These are phyloP conservation scores for Fusarium piperis DNA, from an alignment of 2,329 filamentous ascomycete genomes.

Conservation along the genomic window DNA sequence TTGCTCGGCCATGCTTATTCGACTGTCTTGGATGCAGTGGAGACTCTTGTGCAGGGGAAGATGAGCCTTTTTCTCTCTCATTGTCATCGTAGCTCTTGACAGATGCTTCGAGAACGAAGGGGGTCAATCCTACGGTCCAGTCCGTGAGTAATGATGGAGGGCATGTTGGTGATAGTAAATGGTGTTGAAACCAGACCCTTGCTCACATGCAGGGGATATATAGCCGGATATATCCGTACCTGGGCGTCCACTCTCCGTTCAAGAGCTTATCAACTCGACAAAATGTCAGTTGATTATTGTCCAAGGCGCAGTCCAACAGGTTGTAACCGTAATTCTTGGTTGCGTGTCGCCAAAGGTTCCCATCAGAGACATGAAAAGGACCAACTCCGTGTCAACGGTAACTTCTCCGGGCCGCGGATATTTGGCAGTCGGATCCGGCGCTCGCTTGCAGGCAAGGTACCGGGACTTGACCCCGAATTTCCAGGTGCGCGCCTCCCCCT, in stretches of 20 bases:
- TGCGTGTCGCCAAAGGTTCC: background rate
- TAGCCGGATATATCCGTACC: slow-evolving; percentile 2
- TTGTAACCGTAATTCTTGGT: background rate
- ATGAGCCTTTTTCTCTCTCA: background rate
- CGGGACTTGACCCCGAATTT: background rate
- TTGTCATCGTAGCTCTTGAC: background rate
- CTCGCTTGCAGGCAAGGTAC: slow-evolving; percentile 3
- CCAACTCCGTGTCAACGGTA: slow-evolving; percentile 5
- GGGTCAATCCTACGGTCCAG: background rate
- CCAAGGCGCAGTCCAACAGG: background rate
- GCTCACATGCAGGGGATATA: slow-evolving; percentile 11
- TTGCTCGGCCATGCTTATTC: slow-evolving; percentile 7
- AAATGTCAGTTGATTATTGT: slow-evolving; percentile 1
- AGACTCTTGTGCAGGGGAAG: slow-evolving; percentile 12
- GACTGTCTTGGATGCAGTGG: slow-evolving; percentile 5
- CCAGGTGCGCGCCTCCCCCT: background rate
- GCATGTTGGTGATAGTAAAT: slow-evolving; percentile 13
- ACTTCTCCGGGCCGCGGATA: background rate
- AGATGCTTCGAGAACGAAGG: background rate
- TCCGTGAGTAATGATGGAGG: background rate
- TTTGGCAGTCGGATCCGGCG: slow-evolving; percentile 6
- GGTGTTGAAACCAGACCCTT: slow-evolving; percentile 15
- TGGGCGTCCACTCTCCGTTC: slow-evolving; percentile 8
- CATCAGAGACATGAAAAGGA: background rate
- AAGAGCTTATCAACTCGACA: slow-evolving; percentile 12